Base-by-base conservation (phyloP, 176 grass and related monocot genomes). In the Triticum dicoccoides region DNA sequence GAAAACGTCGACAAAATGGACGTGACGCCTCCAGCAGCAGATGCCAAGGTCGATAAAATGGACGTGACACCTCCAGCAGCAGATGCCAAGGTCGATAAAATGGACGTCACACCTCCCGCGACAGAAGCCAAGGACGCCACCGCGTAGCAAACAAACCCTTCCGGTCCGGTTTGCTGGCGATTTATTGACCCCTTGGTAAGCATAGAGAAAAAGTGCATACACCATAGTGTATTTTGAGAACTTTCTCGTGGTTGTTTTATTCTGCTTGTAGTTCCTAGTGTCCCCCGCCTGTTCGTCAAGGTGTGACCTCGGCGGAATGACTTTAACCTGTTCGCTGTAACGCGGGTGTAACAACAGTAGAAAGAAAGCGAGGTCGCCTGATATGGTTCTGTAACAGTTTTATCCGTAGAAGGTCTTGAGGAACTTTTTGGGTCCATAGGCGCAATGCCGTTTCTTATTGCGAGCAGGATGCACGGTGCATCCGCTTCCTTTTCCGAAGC, bases 341-440 rank as follows among this genome's bases (percentile, higher is more conserved):
- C 61, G 76, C 81, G 88, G 77, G 80, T 91, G 89, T 91, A 85
- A 91, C 82, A 88, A 91, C 78, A 88, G 47, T 91, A 91, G 89
- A 65, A 81, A 77, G 78, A 75, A 63, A 42, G 64, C 65, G 82
- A 72, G 82, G 86, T 81, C 64, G 12, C 54, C 71, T 34, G 62
- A 44, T 87, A 44, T 87, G 47, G 18, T 81, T 34, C 15, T 85
- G 86, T 88, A 82, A 85, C 89, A 76, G 69, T 88, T 88, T 64
- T 59, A 84, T 82, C 39, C 33, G 69, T 91, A 77, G 85, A 44
- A n/a, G 69, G 89, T 49, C 41, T 3, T 1, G 52, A 18, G 65
- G 81, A 91, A 78, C 52, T 69, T 37, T 49, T 56, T 20, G 76
- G 76, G 47, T 86, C 11, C 75, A 61, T 42, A 78, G 30, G 52